Percentiles rank a stretch among this genome's conserved stretches.
These are phyloP conservation scores for Yamadazyma membranifaciens DNA, from an alignment of 1,139 yeast species.

Conservation along the genomic window DNA sequence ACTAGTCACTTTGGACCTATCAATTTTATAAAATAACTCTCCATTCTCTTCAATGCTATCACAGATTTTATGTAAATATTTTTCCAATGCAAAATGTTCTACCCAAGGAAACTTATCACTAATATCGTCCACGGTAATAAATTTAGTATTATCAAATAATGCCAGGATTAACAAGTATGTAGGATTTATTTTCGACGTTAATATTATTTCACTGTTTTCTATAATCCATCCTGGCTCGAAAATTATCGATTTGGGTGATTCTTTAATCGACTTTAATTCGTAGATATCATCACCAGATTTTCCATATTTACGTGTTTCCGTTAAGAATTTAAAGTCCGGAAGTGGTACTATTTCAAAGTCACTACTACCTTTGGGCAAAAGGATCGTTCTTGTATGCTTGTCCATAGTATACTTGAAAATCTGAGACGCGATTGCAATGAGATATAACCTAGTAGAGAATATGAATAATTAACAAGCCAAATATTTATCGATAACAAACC, in stretches of 20 bases:
- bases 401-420: slow-evolving; percentile 1
- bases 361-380: slow-evolving; percentile 19
- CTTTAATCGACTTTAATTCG: slow-evolving; percentile 35
- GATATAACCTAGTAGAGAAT: background rate
- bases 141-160: slow-evolving; percentile 25
- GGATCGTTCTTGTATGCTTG: slow-evolving; percentile 15
- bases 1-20: slow-evolving; percentile 27
- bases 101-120: slow-evolving; percentile 37
- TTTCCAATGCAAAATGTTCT: slow-evolving; percentile 20
- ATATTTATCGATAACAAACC: too few species aligned
- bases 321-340: slow-evolving; percentile 22
- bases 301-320: slow-evolving; percentile 20
- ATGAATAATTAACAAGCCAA: background rate
- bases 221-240: slow-evolving; percentile 23
- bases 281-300: slow-evolving; percentile 18
- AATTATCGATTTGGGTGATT: slow-evolving; percentile 35
- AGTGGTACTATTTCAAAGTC: slow-evolving; percentile 21
- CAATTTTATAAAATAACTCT: slow-evolving; percentile 47
- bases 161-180: slow-evolving; percentile 40
- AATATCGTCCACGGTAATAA: slow-evolving; percentile 48
- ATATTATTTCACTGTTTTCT: slow-evolving; percentile 39
- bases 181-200: slow-evolving; percentile 43
- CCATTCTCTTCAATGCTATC: slow-evolving; percentile 48
- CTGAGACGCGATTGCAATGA: background rate
- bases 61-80: slow-evolving; percentile 26